Base-by-base conservation (phyloP, 768 basidiomycete genomes). In the Lentinula aciculospora region DNA sequence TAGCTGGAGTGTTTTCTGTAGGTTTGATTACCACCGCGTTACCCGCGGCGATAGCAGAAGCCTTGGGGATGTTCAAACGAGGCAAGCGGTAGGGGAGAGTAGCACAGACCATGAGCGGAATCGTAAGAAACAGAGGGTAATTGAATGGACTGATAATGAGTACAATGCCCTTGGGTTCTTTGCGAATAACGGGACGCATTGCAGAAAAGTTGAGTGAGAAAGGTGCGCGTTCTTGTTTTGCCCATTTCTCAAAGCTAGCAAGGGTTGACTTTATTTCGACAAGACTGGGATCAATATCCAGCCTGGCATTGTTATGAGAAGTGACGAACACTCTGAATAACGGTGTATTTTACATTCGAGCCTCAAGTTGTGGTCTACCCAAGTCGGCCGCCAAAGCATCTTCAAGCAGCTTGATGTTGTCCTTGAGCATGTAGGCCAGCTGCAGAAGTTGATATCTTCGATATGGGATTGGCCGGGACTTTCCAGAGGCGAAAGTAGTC, bases 111-210 rank as follows among this genome's bases (percentile, higher is more conserved):
- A 92, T 59, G 15, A 53, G 51, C 12, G 87, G 86, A 0, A 75
- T 72, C 0, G 78, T 67, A 53, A 88, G 68, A 75, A 77, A 85
- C 12, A 90, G 59, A 0, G 89, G 90, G 65, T 86, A 89, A 68
- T 90, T 91, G 78, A 88, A 90, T 0, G 88, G 86, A 31, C 74
- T 75, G 56, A 92, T 85, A 63, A 88, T 80, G 48, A 90, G 71
- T 0, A 86, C 79, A 25, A 84, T 78, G 2, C 89, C 89, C 67
- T 93, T 94, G 45, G 92, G 77, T 62, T 90, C 88, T 63, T 90
- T 89, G 55, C 81, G 76, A 1, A 90, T 76, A 13, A 77, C 74
- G 1, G 90, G 89, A 8, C 77, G 73, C 77, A 89, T 81, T 0
- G 82, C 71, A 6, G 72, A 74, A 64, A 76, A 56, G 47, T 56